Evolutionary conservation across 495 filamentous ascomycete genomes (phyloP), one percentile per base, ranked within the genome.

Genomic region (Hamigera avellanea): DNA sequence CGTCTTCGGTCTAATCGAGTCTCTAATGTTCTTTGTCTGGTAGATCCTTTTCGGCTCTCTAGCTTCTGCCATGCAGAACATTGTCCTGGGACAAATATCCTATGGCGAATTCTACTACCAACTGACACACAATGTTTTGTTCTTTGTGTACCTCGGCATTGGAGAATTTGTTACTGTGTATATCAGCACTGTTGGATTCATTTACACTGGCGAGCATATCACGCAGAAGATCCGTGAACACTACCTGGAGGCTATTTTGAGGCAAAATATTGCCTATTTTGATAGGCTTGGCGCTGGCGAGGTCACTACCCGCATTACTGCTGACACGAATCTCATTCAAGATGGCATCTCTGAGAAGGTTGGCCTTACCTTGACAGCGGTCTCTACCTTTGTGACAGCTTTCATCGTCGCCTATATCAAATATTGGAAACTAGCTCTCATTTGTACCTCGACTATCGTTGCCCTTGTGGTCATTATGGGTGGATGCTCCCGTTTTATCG

Each of bases 181-280:
- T 50, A 58, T 88, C 37, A 71, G 77, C 14, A 94, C 86, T 1
- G 78, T 89, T 15, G 84, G 83, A 3, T 95, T 91, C 62, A 93
- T 94, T 48, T 95, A 95, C 52, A 84, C 82, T 0, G 91, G 89
- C 38, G 91, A 96, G 54, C 81, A 93, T 46, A 72, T 89, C 49
- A 79, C 81, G 16, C 76, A 75, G 44, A 87, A 88, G 62, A 85
- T 95, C 45, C 76, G 87, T 31, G 77, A 86, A 52, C 73, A 81
- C 36, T 94, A 94, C 54, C 71, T 95, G 2, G 64, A 72, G 40
- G 83, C 84, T 31, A 88, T 87, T 48, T 66, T 94, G 64, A 74
- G 78, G 28, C 87, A 95, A 52, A 94, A 95, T 57, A 85, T 94
- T 51, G 87, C 76, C 34, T 93, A 86, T 52, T 95, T 93, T 55